A percentile compares a stretch with the other conserved stretches of the same genome.
phyloP scores from a whole-genome alignment of 108 stramenopile genomes.

The Fragilariopsis cylindrus region DNA sequence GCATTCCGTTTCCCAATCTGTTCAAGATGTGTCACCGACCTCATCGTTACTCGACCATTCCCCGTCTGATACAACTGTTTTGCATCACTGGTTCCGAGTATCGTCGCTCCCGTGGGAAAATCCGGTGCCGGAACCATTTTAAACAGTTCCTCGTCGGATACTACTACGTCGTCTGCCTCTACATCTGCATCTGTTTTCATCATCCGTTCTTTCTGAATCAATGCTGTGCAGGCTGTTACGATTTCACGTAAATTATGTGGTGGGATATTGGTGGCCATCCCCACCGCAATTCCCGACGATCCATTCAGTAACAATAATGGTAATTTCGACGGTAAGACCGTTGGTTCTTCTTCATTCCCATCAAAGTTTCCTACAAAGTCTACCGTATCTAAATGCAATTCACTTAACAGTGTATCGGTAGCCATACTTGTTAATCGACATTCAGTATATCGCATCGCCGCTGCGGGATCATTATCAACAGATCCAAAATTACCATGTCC shows the following conservation, averaged over 20 bases:
- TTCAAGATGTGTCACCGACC: slow-evolving; percentile 90
- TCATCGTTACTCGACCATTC: slow-evolving; percentile 87
- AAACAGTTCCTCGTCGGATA: slow-evolving; percentile 75
- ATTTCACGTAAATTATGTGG: slow-evolving; percentile 96
- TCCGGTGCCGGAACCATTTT: slow-evolving; percentile 89
- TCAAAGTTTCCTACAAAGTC: slow-evolving; percentile 93
- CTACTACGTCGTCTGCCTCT: background rate
- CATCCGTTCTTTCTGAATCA: slow-evolving; percentile 49
- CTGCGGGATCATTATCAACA: slow-evolving; percentile 95
- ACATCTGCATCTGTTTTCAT: background rate
- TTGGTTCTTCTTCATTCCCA: slow-evolving; percentile 92
- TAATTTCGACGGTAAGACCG: slow-evolving; percentile 87
- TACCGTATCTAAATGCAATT: slow-evolving; percentile 81
- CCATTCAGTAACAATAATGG: slow-evolving; percentile 95
- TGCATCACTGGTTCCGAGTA: slow-evolving; percentile 81
- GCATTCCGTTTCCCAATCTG: slow-evolving; percentile 67
- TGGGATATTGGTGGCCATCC: slow-evolving; percentile 98
- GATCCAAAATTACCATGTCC: slow-evolving; percentile 97
- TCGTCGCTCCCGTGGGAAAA: slow-evolving; percentile 94
- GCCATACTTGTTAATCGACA: slow-evolving; percentile 81
- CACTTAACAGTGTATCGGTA: slow-evolving; percentile 77
- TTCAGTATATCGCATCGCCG: slow-evolving; percentile 98
- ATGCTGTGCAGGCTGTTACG: slow-evolving; percentile 73
- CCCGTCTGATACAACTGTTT: slow-evolving; percentile 82
- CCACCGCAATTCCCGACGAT: slow-evolving; percentile 84